phyloP scores from a whole-genome alignment of 345 rosid species.

The Sisymbrium altissimum region DNA sequence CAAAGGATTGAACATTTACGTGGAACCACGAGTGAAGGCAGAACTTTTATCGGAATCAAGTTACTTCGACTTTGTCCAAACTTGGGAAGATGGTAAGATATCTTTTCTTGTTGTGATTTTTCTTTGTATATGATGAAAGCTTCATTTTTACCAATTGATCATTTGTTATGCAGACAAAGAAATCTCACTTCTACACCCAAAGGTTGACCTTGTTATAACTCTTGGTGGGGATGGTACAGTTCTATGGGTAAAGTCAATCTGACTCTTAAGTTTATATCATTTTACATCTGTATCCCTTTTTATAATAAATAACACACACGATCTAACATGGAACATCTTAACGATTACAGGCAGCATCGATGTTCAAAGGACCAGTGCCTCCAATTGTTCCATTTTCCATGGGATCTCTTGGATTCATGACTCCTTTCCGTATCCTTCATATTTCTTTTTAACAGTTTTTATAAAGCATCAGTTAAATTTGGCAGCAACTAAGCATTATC shows the following conservation, averaged over 20 bases:
- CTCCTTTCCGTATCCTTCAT: slow-evolving; percentile 92
- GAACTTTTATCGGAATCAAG: slow-evolving; percentile 87
- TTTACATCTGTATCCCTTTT: not conserved
- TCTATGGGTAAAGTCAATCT: slow-evolving; percentile 71
- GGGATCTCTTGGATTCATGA: slow-evolving; percentile 99
- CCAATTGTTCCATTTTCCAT: slow-evolving; percentile 91
- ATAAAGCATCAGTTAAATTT: not conserved
- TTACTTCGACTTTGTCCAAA: slow-evolving; percentile 65
- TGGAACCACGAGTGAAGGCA: slow-evolving; percentile 76
- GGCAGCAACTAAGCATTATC: not conserved
- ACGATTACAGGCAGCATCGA: slow-evolving; percentile 83
- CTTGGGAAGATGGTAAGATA: slow-evolving; percentile 90
- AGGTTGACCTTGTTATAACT: slow-evolving; percentile 92
- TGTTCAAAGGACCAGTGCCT: slow-evolving; percentile 99
- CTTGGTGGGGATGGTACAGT: slow-evolving; percentile 99
- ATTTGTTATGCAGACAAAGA: slow-evolving; percentile 59
- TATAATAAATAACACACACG: not conserved
- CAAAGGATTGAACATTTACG: slow-evolving; percentile 65
- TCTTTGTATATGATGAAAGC: not conserved
- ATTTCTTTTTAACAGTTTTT: not conserved
- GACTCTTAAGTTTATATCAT: not conserved
- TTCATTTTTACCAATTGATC: not conserved
- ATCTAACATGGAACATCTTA: slow-evolving; percentile 16
- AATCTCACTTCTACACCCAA: slow-evolving; percentile 63
- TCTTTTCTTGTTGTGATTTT: not conserved